Base-by-base conservation (phyloP, 768 basidiomycete genomes). In the Leucocoprinus birnbaumii region DNA sequence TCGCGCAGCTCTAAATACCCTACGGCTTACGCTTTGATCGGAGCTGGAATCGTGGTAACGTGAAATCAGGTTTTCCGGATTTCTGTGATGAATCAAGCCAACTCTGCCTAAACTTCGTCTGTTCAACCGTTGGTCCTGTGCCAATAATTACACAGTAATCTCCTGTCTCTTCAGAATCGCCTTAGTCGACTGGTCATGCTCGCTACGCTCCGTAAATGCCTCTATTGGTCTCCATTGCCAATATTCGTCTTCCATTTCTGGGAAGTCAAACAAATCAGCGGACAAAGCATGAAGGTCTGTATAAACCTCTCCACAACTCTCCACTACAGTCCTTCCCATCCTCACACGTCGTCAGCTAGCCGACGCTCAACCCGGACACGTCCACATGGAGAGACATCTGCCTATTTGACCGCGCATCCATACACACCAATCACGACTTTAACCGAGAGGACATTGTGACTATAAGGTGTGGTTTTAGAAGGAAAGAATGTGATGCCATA, bases 201-300 rank as follows among this genome's bases (percentile, higher is more conserved):
- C 11, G 57, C 9, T 3, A 38, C 38, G 38, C n/a, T 63, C 58
- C 48, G 69, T 10, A 58, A 73, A 10, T 55, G 48, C 25, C 53
- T 86, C 13, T 82, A 82, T 63, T 87, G 86, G 86, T 66, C 81
- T 6, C 87, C 87, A 8, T 66, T 78, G 22, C 73, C 69, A 0
- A 47, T 83, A 43, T 68, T 84, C 25, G 71, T 74, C 0, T 68
- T 80, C 48, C 76, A 82, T 55, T 74, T 77, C 60, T 83, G 74
- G 62, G 73, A 80, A 26, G 43, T 87, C 21, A 80, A 83, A 56
- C 68, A 73, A 2, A 74, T 89, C 11, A 73, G 71, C 8, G 88
- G 87, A 3, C 71, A 80, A 45, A 89, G 87, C 61, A 90, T 90
- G 87, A 86, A 88, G 84, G 87, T 87, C 59, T 53, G 73, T 21